phyloP scores from a whole-genome alignment of 768 basidiomycete species.

The Lactarius akahatsu region DNA sequence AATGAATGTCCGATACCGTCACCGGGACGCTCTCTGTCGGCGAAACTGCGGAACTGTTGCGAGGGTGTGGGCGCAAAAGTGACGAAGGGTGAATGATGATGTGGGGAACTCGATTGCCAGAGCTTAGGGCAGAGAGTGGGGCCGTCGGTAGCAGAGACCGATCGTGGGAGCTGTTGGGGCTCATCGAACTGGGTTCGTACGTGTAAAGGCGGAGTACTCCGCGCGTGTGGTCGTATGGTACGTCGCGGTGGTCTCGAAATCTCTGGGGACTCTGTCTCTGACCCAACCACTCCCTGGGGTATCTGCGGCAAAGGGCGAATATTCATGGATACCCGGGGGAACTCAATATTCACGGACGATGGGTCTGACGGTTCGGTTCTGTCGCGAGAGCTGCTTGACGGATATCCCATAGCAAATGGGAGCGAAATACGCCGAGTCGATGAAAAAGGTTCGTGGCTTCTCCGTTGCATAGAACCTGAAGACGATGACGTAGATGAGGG shows the following conservation, averaged over 20 bases:
- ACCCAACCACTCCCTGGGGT: slow-evolving; percentile 12
- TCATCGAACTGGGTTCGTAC: slow-evolving; percentile 18
- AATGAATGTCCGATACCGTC: slow-evolving; percentile 40
- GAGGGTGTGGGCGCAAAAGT: slow-evolving; percentile 28
- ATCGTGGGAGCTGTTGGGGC: slow-evolving; percentile 18
- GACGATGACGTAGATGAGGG: slow-evolving; percentile 21
- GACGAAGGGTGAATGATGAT: slow-evolving; percentile 28
- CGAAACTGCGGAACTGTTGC: slow-evolving; percentile 28
- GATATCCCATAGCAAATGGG: slow-evolving; percentile 25
- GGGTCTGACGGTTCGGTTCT: neutral
- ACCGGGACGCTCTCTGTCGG: slow-evolving; percentile 39
- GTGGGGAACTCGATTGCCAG: slow-evolving; percentile 6
- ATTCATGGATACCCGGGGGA: slow-evolving; percentile 19
- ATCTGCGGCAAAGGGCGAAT: slow-evolving; percentile 22
- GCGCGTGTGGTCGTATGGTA: slow-evolving; percentile 4
- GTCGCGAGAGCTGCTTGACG: neutral
- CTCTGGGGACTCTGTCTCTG: neutral
- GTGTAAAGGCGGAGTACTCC: slow-evolving; percentile 18
- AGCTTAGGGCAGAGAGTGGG: slow-evolving; percentile 6
- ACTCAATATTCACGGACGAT: slow-evolving; percentile 6
- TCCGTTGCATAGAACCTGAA: slow-evolving; percentile 16
- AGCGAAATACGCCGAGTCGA: slow-evolving; percentile 26
- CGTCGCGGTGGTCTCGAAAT: slow-evolving; percentile 1
- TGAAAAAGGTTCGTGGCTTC: slow-evolving; percentile 6
- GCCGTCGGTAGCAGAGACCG: slow-evolving; percentile 19